Conservation (phyloP, 2,329 filamentous ascomycete genomes). For the Remersonia thermophila region DNA sequence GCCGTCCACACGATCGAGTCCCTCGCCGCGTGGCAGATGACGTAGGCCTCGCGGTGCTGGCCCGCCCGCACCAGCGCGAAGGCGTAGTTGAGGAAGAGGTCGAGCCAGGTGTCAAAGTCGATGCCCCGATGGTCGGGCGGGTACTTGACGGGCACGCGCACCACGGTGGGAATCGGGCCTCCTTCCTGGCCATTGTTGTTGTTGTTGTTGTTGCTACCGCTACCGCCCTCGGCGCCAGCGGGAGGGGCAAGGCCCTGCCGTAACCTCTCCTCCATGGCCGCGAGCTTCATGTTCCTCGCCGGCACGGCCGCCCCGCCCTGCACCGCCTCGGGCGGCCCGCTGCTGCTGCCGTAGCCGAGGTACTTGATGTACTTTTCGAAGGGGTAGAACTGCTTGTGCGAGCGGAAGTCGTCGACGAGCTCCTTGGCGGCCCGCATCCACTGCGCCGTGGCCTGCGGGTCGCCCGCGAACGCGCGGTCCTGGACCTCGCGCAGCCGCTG, state of each 20-base stretch:
- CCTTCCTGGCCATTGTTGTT: slow-evolving; percentile 21
- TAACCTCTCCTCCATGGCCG: slow-evolving; percentile 44
- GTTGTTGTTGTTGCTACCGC: too few relatives aligned
- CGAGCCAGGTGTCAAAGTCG: slow-evolving; percentile 72
- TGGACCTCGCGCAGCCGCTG: slow-evolving; percentile 31
- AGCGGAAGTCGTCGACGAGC: slow-evolving; percentile 51
- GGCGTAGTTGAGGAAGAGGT: slow-evolving; percentile 80
- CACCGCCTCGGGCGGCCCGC: slow-evolving; percentile 13
- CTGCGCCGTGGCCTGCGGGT: slow-evolving; percentile 30
- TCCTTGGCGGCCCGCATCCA: slow-evolving; percentile 50
- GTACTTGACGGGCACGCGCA: slow-evolving; percentile 14
- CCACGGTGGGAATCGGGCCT: slow-evolving; percentile 8
- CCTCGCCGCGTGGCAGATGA: slow-evolving; percentile 63
- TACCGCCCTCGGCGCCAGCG: too few relatives aligned
- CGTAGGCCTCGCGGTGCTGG: slow-evolving; percentile 61
- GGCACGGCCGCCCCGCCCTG: slow-evolving; percentile 25
- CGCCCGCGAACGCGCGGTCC: slow-evolving; percentile 16
- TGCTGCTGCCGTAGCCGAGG: slow-evolving; percentile 28
- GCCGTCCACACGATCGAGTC: slow-evolving; percentile 74
- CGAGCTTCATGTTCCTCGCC: slow-evolving; percentile 30
- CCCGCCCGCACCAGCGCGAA: slow-evolving; percentile 59
- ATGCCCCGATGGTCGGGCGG: slow-evolving; percentile 51
- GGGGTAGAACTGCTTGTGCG: slow-evolving; percentile 50
- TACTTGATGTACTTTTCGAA: slow-evolving; percentile 55
- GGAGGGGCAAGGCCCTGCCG: slow-evolving; percentile 30